Base-by-base conservation (phyloP, 2,329 filamentous ascomycete genomes). In the Eutypella sp. region DNA sequence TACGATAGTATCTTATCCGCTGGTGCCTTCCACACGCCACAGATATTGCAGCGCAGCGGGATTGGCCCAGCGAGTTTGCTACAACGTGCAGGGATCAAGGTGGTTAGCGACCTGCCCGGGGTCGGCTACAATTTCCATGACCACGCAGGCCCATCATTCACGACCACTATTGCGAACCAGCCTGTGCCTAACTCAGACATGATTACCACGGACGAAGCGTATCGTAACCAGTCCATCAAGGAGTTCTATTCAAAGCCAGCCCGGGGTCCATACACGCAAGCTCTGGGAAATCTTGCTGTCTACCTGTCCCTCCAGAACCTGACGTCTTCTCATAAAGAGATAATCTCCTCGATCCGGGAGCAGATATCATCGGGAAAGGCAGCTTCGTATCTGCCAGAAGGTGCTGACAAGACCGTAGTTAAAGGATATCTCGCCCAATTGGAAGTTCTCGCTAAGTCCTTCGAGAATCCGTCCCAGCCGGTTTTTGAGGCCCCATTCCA, bases 261-360 rank as follows among this genome's bases (percentile, higher is more conserved):
- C 1, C 50, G 54, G 23, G 66, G 67, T 11, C 65, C 67, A 0
- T 69, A 65, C 56, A 69, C 67, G 3, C 53, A 67, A 18, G 60
- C 54, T 11, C 60, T 63, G 38, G 61, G 59, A 22, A 61, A 60
- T 53, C 60, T 49, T 38, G 61, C 58, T 29, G 52, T 60, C 45
- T 65, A 58, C 44, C 50, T 65, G 20, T 5, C 34, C 34, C 15
- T 37, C 16, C n/a, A 18, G 22, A 47, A 55, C 41, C 50, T 58
- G 20, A 61, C 56, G n/a, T 33, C 51, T 13, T 29, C 54, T 41
- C 55, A 51, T 44, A 34, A 52, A 47, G 20, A 51, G 15, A 57
- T 61, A 36, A 51, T 61, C 31, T 52, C 49, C 38, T 42, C 48
- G 13, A 53, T 61, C 45, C 51, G 54, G 22, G 44, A 15, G 15